Evolutionary conservation across 257 asterid species (phyloP).

Genomic region (Cruciata laevipes): DNA sequence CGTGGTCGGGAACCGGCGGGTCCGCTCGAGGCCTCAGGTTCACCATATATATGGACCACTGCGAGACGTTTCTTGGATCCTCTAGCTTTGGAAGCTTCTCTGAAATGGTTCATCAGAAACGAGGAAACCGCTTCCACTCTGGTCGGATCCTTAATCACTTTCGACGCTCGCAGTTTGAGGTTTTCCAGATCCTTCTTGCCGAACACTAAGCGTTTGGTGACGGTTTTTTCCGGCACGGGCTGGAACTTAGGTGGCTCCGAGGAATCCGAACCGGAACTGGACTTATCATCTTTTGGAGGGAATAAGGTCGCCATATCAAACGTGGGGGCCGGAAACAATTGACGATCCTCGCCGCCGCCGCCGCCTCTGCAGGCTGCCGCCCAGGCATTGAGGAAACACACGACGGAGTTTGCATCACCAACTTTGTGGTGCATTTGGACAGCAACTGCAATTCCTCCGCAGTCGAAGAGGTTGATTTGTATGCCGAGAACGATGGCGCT

Average conservation of each 20-base stretch:
- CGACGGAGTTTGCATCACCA: neutral
- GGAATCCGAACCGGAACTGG: neutral
- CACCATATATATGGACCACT: slow-evolving; percentile 27
- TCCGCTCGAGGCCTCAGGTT: slow-evolving; percentile 26
- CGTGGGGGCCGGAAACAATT: neutral
- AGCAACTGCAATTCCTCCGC: neutral
- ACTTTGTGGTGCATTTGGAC: neutral
- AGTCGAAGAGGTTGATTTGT: neutral
- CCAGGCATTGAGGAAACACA: neutral
- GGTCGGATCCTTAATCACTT: neutral
- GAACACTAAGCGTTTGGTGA: neutral
- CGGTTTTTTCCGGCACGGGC: neutral
- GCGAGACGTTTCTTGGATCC: slow-evolving; percentile 3
- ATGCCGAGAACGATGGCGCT: neutral
- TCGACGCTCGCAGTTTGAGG: neutral
- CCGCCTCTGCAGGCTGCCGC: neutral
- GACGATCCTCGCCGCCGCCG: neutral
- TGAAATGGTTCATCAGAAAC: no score
- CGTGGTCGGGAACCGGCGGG: slow-evolving; percentile 16
- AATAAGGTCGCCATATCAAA: neutral
- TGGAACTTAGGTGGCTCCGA: neutral
- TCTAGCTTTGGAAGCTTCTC: neutral
- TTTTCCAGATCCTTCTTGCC: neutral
- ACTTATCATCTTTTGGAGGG: neutral
- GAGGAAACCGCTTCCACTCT: neutral